Evolutionary conservation across 345 rosid species (phyloP), one percentile per base, ranked within the genome.

Genomic region (Heritiera littoralis): DNA sequence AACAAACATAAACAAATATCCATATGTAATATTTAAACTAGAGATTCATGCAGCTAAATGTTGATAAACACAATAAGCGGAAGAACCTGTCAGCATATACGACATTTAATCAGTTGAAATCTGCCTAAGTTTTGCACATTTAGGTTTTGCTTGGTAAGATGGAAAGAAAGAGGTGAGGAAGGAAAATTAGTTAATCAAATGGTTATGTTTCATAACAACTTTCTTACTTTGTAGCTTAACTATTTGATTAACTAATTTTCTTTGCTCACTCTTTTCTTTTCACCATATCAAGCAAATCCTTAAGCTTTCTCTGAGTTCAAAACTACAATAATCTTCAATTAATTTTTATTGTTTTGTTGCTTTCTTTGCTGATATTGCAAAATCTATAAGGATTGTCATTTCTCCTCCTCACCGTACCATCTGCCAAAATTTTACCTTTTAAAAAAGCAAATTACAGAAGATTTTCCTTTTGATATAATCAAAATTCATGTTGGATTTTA

Each of bases 61-160:
- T 0, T 15, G 43, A 32, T 71, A 71, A 30, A 51, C 45, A 71
- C 41, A 51, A 71, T 0, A 30, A 71, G 45, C 45, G 75, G 56
- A 15, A 51, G 14, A 71, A 41, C 40, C 49, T 48, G 74, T 70
- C 41, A 48, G 40, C 58, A 12, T 63, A 20, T n/a, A 30, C 41
- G 35, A 48, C 73, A 69, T 69, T 46, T 12, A 68, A 69, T 69
- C 35, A 20, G 18, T 69, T 20, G 38, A 69, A 69, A 69, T 67
- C 54, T 45, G 17, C 35, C 28, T 5, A 12, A 67, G 20, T 45
- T 45, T 68, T 41, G 48, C 14, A 67, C 30, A 45, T 28, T 60
- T n/a, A 56, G 15, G 7, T 20, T 14, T 15, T 4, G 28, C 28
- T 23, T 23, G 0, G 28, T 23, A 23, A 0, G 28, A 23, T 23